These are phyloP conservation scores for Botryotinia globosa DNA, from an alignment of 2,329 filamentous ascomycete genomes.

Conservation along the genomic window DNA sequence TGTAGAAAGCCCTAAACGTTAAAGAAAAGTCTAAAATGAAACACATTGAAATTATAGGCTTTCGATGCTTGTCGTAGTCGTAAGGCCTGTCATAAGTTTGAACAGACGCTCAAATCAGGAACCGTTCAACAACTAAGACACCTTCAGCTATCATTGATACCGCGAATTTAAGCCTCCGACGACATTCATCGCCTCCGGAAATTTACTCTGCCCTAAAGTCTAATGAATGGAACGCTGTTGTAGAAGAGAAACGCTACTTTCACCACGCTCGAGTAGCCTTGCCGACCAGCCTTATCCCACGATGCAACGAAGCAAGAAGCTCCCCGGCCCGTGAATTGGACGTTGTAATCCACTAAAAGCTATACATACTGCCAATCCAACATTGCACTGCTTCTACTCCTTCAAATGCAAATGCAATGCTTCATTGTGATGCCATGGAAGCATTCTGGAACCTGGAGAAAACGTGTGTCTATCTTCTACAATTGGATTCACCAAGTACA, in stretches of 20 bases:
- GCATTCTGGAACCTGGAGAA: conserved; percentile 22
- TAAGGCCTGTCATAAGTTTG: background rate
- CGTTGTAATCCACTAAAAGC: conserved; percentile 10
- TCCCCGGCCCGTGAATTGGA: conserved; percentile 16
- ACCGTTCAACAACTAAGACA: background rate
- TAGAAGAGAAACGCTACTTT: background rate
- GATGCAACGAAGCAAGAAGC: conserved; percentile 15
- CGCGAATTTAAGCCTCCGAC: conserved; percentile 15
- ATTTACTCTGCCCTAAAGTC: background rate
- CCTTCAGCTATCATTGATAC: conserved; percentile 8
- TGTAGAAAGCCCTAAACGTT: background rate
- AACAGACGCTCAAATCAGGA: conserved; percentile 9
- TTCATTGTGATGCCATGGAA: conserved; percentile 18
- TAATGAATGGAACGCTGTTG: background rate
- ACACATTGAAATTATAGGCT: background rate
- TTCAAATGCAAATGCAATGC: conserved; percentile 22
- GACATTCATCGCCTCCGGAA: conserved; percentile 12
- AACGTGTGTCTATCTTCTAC: conserved; percentile 12
- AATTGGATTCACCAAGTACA: conserved; percentile 1
- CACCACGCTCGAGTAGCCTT: conserved; percentile 3
- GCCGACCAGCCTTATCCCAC: conserved; percentile 19
- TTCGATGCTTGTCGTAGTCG: background rate
- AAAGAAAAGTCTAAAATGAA: background rate
- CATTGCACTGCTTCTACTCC: conserved; percentile 5
- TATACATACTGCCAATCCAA: conserved; percentile 10